These are phyloP conservation scores for Berberis thunbergii DNA, from an alignment of 164 flowering plant genomes.

Conservation along the genomic window DNA sequence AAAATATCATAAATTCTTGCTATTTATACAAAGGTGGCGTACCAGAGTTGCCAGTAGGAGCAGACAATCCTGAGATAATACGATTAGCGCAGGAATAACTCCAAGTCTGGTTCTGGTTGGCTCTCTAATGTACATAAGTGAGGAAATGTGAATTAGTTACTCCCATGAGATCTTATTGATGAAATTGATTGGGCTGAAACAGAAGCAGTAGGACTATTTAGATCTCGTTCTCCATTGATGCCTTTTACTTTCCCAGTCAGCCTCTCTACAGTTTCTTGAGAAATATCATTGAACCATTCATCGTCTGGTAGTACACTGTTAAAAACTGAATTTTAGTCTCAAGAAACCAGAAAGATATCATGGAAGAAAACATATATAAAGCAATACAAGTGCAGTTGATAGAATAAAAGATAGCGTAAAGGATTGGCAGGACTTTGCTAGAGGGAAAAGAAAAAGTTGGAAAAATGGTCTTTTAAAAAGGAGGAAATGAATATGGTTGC, in stretches of 20 bases:
- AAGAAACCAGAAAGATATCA: background rate
- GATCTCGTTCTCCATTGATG: constrained; percentile 68
- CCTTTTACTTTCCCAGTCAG: constrained; percentile 68
- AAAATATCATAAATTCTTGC: background rate
- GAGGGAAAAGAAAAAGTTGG: too few relatives aligned
- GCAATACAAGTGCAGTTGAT: background rate
- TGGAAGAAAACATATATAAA: background rate
- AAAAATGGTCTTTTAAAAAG: background rate
- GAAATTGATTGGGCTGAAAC: constrained; percentile 90
- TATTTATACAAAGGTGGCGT: constrained; percentile 12
- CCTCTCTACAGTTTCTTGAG: constrained; percentile 75
- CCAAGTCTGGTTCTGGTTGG: constrained; percentile 6
- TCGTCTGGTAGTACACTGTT: constrained; percentile 85
- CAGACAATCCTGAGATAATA: background rate
- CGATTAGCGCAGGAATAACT: background rate
- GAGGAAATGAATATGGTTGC: background rate
- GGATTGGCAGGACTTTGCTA: background rate
- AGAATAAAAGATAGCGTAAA: too few relatives aligned
- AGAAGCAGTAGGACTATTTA: constrained; percentile 92
- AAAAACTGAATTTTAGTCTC: constrained; percentile 5
- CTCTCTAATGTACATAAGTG: constrained; percentile 34
- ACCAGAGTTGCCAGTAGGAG: constrained; percentile 2
- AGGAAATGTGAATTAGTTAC: constrained; percentile 31
- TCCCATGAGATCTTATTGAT: constrained; percentile 81
- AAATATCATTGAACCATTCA: constrained; percentile 79